Conservation (phyloP, 164 flowering plant genomes). For the Berberis thunbergii region DNA sequence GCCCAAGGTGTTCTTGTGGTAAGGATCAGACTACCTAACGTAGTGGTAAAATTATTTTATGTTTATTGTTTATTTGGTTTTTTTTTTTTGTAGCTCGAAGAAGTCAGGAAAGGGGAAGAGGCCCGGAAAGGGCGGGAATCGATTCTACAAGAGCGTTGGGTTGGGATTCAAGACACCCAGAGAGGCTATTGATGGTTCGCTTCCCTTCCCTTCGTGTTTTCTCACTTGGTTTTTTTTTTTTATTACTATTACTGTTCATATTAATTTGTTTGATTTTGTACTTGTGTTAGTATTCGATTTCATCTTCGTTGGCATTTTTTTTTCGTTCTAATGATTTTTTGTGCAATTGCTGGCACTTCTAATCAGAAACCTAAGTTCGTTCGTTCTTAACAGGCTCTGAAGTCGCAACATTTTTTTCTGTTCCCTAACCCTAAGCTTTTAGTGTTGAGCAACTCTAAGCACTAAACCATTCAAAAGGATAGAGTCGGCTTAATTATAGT, state of each 20-base stretch:
- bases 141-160: conserved; percentile 4
- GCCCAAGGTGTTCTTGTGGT: conserved; percentile 2
- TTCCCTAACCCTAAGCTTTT: too few relatives aligned
- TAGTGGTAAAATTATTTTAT: background rate
- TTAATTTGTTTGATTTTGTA: background rate
- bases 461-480: background rate
- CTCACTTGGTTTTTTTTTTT: background rate
- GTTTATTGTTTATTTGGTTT: background rate
- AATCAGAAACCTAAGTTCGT: background rate
- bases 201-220: background rate
- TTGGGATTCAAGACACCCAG: conserved; percentile 4
- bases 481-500: background rate
- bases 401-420: too few relatives aligned
- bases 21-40: background rate
- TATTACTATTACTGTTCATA: background rate
- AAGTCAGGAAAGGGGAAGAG: conserved; percentile 5
- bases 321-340: background rate
- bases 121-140: conserved; percentile 7
- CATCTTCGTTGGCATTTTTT: too few relatives aligned
- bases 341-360: background rate
- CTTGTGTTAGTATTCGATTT: background rate
- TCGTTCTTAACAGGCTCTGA: background rate
- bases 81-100: conserved; percentile 1
- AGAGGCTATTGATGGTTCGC: conserved; percentile 1
- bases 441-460: background rate